Percentiles rank a stretch among this genome's conserved stretches.
Conservation (phyloP, 179 eudicot genomes). For the Pouteria campechiana region DNA sequence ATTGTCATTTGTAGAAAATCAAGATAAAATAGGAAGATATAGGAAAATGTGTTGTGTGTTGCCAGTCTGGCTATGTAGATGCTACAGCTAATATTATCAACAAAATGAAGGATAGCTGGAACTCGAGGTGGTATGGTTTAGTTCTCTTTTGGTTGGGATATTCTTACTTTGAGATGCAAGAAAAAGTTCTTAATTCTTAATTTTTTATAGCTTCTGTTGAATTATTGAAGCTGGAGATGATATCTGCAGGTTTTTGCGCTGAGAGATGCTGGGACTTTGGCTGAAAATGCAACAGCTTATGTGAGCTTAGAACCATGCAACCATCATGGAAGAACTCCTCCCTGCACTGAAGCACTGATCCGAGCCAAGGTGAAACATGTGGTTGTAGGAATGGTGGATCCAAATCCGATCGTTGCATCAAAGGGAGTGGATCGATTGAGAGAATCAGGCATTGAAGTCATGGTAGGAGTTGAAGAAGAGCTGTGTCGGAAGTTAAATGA, state of each 20-base stretch:
- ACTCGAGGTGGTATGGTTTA: no score
- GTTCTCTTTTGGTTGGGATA: no score
- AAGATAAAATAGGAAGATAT: no score
- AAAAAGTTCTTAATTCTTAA: no score
- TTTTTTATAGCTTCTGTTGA: no score
- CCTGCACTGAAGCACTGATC: slow-evolving; percentile 82
- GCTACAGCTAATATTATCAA: no score
- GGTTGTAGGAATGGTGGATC: slow-evolving; percentile 96
- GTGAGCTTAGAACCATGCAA: slow-evolving; percentile 98
- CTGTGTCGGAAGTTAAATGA: slow-evolving; percentile 72
- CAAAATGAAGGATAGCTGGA: no score
- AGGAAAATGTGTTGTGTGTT: no score
- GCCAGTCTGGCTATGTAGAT: no score
- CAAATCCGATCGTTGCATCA: slow-evolving; percentile 84
- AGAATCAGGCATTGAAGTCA: slow-evolving; percentile 77
- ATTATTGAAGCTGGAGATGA: slow-evolving; percentile 6
- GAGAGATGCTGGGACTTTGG: slow-evolving; percentile 82
- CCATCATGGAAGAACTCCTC: slow-evolving; percentile 92
- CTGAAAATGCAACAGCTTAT: slow-evolving; percentile 87
- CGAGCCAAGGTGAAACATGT: slow-evolving; percentile 81
- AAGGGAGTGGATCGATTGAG: slow-evolving; percentile 56
- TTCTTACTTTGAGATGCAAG: no score
- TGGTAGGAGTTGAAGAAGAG: slow-evolving; percentile 80
- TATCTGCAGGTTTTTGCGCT: slow-evolving; percentile 80
- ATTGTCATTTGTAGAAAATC: no score